These are phyloP conservation scores for Sedum album DNA, from an alignment of 164 flowering plant genomes.

Conservation along the genomic window DNA sequence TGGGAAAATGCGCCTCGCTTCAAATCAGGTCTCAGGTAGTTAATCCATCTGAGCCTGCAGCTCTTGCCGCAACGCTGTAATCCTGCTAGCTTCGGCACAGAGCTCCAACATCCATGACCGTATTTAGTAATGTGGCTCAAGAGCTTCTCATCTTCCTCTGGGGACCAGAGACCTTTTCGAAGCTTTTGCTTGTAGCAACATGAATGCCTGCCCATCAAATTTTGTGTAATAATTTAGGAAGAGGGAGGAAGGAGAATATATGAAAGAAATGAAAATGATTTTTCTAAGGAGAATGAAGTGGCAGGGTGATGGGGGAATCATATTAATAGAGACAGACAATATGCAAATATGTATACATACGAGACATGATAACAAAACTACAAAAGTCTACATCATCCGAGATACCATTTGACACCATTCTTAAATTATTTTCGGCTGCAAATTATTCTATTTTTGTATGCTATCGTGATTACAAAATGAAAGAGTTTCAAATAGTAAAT, in stretches of 20 bases:
- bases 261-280: not conserved
- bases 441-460: too few relatives aligned
- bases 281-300: conserved; percentile 30
- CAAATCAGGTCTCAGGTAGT: conserved; percentile 82
- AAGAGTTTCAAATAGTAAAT: too few relatives aligned
- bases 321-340: conserved; percentile 28
- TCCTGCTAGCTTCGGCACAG: conserved; percentile 88
- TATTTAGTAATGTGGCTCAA: conserved; percentile 62
- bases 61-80: conserved; percentile 85
- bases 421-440: not conserved
- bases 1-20: conserved; percentile 77
- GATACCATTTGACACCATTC: not conserved
- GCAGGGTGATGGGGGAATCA: conserved; percentile 34
- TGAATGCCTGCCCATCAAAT: conserved; percentile 54
- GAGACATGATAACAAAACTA: not conserved
- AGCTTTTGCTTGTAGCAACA: conserved; percentile 93
- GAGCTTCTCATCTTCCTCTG: conserved; percentile 93
- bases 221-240: too few relatives aligned
- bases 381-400: conserved; percentile 5
- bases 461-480: too few relatives aligned
- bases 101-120: conserved; percentile 98
- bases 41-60: conserved; percentile 84
- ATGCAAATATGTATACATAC: not conserved
- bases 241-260: too few relatives aligned
- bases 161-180: conserved; percentile 91